Base-by-base conservation (phyloP, 1,284 basidiomycete genomes). In the Rugiboletus extremiorientalis region DNA sequence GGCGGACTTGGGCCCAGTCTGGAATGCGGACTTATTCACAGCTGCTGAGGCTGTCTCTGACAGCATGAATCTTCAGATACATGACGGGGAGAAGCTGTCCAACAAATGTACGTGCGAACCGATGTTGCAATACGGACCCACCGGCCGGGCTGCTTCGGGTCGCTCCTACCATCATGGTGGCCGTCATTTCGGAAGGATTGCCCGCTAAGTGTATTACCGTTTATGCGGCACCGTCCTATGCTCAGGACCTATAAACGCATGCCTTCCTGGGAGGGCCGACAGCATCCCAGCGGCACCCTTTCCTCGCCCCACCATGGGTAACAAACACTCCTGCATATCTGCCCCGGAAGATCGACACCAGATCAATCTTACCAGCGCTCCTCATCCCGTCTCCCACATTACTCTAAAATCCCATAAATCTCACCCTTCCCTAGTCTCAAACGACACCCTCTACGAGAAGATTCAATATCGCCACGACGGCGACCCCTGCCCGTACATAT, bases 331-430 rank as follows among this genome's bases (percentile, higher is more conserved):
- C 47, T 63, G 59, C 60, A 56, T 63, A 22, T 59, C 64, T 53
- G 52, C 55, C 34, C 65, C 58, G 42, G 52, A 66, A 36, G 58
- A 63, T 48, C 60, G 63, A 60, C 63, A 27, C 54, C 69, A 47
- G 59, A 56, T 59, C n/a, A 40, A 55, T 41, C 14, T 50, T 37
- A 52, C 58, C 44, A 68, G 58, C 16, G 10, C 43, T 10, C 74
- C 64, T 66, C 50, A 74, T 12, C 68, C 69, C 31, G 58, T 74
- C 43, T 72, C 79, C 31, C 74, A 72, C 44, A 67, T 79, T 52
- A 74, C 67, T 55, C 56, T 80, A 14, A 71, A 62, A 42, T 72
- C 73, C 11, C 77, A 76, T 53, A 66, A 66, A 50, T 77, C 78
- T 9, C 64, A 67, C 28, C 70, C 66, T 7, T 75, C 74, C 40